Evolutionary conservation across 2,329 filamentous ascomycete species (phyloP).

Genomic region (Epichloe elymi): DNA sequence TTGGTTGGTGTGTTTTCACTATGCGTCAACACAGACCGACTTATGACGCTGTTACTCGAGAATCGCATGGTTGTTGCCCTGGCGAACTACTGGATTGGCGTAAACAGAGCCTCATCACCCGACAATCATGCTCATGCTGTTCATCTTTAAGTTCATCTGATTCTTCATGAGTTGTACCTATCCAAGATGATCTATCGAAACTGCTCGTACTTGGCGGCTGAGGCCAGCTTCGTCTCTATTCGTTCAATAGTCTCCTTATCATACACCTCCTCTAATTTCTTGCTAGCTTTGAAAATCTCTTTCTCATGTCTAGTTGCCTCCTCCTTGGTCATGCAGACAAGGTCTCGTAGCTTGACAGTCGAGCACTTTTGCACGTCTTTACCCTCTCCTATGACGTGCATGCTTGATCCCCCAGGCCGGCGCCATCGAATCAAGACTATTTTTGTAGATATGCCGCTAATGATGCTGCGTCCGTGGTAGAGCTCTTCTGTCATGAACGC

Average conservation of each 20-base stretch:
- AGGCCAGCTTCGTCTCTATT: constrained; percentile 53
- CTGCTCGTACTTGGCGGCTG: constrained; percentile 50
- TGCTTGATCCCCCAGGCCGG: constrained; percentile 46
- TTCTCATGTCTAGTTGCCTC: constrained; percentile 72
- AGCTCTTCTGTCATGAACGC: constrained; percentile 85
- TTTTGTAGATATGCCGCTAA: constrained; percentile 71
- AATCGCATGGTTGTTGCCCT: too few species aligned
- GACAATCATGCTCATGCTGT: neutral
- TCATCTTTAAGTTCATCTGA: neutral
- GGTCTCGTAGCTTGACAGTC: constrained; percentile 51
- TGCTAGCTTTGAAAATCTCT: constrained; percentile 58
- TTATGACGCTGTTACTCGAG: neutral
- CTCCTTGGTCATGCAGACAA: constrained; percentile 90
- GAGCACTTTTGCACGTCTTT: constrained; percentile 67
- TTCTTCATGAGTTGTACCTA: neutral
- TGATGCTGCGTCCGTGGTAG: constrained; percentile 66
- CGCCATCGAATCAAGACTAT: constrained; percentile 73
- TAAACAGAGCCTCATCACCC: neutral
- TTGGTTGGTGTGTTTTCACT: too few species aligned
- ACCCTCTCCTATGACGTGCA: constrained; percentile 46
- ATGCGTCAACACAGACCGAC: too few species aligned
- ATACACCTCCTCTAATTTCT: constrained; percentile 60
- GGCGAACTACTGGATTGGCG: too few species aligned
- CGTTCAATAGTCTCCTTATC: constrained; percentile 49
- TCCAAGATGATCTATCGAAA: constrained; percentile 22